A percentile compares a stretch with the other conserved stretches of the same genome.
These are phyloP conservation scores for Melastoma candidum DNA, from an alignment of 441 rosid genomes.

Conservation along the genomic window DNA sequence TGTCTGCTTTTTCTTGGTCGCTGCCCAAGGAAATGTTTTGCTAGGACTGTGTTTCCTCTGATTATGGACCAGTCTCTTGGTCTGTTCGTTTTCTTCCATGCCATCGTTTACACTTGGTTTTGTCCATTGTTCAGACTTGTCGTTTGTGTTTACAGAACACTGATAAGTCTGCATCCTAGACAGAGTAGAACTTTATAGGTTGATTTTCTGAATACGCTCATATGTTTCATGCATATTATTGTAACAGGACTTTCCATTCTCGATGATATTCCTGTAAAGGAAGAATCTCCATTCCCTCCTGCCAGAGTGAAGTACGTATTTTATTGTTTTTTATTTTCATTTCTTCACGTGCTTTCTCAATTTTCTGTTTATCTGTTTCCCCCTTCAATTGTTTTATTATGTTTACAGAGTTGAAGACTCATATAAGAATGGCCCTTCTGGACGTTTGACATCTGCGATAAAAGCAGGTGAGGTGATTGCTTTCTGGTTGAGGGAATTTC, in stretches of 20 bases:
- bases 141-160: no score
- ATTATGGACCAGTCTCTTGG: no score
- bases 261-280: slow-evolving; percentile 38
- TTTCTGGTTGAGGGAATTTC: not conserved
- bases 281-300: slow-evolving; percentile 39
- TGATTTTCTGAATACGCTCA: no score
- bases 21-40: no score
- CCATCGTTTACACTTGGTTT: no score
- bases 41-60: no score
- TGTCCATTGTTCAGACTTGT: no score
- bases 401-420: slow-evolving; percentile 63
- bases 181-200: no score
- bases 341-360: slow-evolving; percentile 9
- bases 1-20: no score
- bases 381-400: slow-evolving; percentile 9
- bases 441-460: slow-evolving; percentile 30
- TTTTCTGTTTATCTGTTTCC: not conserved
- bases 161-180: no score
- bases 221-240: not conserved
- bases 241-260: slow-evolving; percentile 32
- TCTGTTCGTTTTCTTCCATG: no score
- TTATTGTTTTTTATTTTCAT: slow-evolving; percentile 7
- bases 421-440: slow-evolving; percentile 45
- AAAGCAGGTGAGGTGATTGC: slow-evolving; percentile 28
- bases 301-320: slow-evolving; percentile 56